Percentiles rank a stretch among this genome's conserved stretches.
phyloP scores from a whole-genome alignment of 768 basidiomycete genomes.

The Lentinus tigrinus region DNA sequence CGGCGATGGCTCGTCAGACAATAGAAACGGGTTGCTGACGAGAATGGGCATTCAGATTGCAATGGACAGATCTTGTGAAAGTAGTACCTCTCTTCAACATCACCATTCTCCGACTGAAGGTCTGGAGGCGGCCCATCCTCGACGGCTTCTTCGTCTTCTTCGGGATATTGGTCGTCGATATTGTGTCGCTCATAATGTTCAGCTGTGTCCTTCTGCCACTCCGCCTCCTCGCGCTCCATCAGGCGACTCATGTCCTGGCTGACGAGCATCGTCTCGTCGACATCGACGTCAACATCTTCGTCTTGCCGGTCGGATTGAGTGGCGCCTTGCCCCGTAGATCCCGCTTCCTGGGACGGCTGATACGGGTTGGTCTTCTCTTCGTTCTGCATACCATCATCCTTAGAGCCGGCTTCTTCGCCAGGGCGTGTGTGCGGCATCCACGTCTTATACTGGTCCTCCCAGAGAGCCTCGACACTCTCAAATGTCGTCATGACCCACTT shows the following conservation, averaged over 20 bases:
- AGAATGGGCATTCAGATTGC: background rate
- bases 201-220: constrained; percentile 23
- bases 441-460: constrained; percentile 60
- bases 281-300: constrained; percentile 39
- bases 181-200: constrained; percentile 27
- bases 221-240: constrained; percentile 32
- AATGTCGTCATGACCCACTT: constrained; percentile 83
- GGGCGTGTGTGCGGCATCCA: constrained; percentile 47
- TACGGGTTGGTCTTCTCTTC: constrained; percentile 23
- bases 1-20: background rate
- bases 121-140: constrained; percentile 32
- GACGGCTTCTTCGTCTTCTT: constrained; percentile 33
- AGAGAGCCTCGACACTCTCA: constrained; percentile 85
- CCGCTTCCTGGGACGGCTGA: constrained; percentile 6
- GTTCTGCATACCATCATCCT: background rate
- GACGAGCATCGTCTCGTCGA: constrained; percentile 52
- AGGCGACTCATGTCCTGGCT: constrained; percentile 47
- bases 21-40: background rate
- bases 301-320: background rate
- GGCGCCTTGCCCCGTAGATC: background rate
- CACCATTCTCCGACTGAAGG: constrained; percentile 5
- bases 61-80: background rate
- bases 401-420: background rate
- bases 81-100: constrained; percentile 3
- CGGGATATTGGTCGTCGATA: constrained; percentile 20